Percentiles rank a stretch among this genome's conserved stretches.
Conservation (phyloP, 768 basidiomycete species). For the Amanita inopinata region DNA sequence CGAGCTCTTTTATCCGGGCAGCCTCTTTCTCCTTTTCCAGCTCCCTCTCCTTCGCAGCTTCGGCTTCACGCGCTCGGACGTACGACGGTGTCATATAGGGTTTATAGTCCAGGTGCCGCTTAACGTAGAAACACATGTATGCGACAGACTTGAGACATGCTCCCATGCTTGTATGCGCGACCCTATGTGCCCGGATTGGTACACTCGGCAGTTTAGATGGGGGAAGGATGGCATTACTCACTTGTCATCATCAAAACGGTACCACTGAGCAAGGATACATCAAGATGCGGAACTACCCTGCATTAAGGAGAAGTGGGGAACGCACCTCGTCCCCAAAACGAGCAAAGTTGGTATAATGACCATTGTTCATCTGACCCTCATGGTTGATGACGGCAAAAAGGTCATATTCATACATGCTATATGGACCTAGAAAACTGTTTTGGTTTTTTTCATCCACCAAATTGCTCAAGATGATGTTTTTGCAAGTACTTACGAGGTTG, state of each 20-base stretch:
- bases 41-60: conserved; percentile 52
- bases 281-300: background rate
- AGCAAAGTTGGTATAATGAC: conserved; percentile 87
- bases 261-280: conserved; percentile 50
- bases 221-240: conserved; percentile 22
- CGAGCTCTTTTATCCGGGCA: conserved; percentile 49
- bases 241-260: conserved; percentile 93
- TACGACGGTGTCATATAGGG: conserved; percentile 61
- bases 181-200: conserved; percentile 30
- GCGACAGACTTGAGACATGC: conserved; percentile 65
- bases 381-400: conserved; percentile 91
- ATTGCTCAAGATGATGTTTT: background rate
- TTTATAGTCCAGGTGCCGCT: conserved; percentile 80
- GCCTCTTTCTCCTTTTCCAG: conserved; percentile 41
- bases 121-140: conserved; percentile 96
- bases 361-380: conserved; percentile 90
- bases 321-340: conserved; percentile 78
- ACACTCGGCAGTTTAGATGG: conserved; percentile 1
- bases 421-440: conserved; percentile 41
- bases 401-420: conserved; percentile 78
- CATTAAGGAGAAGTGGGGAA: conserved; percentile 8
- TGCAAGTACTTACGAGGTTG: conserved; percentile 23
- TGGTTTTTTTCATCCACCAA: no score
- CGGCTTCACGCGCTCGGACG: conserved; percentile 52
- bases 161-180: conserved; percentile 59